phyloP scores from a whole-genome alignment of 257 asterid genomes.

The Verbascum thapsus region DNA sequence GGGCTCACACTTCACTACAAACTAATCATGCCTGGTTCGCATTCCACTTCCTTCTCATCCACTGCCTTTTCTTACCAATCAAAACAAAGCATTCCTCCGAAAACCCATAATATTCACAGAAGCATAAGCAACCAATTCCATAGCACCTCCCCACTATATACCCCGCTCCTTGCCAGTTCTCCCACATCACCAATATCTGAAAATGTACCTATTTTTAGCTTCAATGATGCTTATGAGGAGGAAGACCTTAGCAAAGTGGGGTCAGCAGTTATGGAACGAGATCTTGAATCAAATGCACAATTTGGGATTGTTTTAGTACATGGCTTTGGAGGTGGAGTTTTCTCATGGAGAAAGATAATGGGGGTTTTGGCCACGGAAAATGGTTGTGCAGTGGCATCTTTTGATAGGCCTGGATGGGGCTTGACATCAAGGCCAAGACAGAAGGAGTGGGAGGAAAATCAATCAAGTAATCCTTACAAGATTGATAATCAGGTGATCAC shows the following conservation, averaged over 20 bases:
- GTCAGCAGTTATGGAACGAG: constrained; percentile 42
- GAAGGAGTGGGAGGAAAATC: constrained; percentile 90
- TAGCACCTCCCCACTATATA: constrained; percentile 58
- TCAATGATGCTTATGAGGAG: constrained; percentile 53
- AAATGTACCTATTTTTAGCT: constrained; percentile 66
- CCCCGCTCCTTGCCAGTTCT: constrained; percentile 68
- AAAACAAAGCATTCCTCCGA: constrained; percentile 42
- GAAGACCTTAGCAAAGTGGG: constrained; percentile 50
- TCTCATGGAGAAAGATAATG: constrained; percentile 94
- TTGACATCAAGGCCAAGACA: constrained; percentile 86
- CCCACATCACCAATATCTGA: constrained; percentile 84
- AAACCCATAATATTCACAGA: constrained; percentile 65
- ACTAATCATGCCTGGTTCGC: constrained; percentile 68
- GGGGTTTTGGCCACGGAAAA: constrained; percentile 63
- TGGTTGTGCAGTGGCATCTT: constrained; percentile 88
- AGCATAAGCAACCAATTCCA: constrained; percentile 79
- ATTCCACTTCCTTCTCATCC: constrained; percentile 70
- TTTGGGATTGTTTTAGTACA: constrained; percentile 89
- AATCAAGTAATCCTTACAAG: constrained; percentile 80
- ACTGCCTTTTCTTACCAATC: constrained; percentile 57
- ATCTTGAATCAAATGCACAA: constrained; percentile 56
- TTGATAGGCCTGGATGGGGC: constrained; percentile 99
- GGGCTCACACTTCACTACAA: constrained; percentile 90
- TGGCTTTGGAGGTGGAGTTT: constrained; percentile 97
- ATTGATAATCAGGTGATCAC: constrained; percentile 76